phyloP scores from a whole-genome alignment of 2,329 filamentous ascomycete species.

The Claviceps arundinis region DNA sequence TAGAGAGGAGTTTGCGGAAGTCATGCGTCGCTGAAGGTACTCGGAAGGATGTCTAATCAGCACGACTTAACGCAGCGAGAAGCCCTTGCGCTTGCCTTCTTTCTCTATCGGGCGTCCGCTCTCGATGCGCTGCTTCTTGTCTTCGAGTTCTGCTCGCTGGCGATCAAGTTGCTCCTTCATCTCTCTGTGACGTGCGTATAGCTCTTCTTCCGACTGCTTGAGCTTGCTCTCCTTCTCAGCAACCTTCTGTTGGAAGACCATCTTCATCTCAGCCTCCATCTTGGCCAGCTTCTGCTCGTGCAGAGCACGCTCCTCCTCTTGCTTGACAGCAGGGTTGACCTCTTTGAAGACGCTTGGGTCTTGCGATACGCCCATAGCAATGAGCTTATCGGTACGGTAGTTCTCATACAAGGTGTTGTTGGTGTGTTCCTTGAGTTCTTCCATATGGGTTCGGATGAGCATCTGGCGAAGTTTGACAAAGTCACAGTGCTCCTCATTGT shows the following conservation, averaged over 20 bases:
- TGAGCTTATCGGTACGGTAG: constrained; percentile 99
- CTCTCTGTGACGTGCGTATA: constrained; percentile 94
- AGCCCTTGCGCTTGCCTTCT: constrained; percentile 97
- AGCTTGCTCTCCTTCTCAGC: constrained; percentile 99
- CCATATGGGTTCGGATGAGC: constrained; percentile 99
- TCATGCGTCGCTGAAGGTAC: constrained; percentile 2
- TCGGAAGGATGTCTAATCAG: constrained; percentile 1
- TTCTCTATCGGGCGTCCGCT: constrained; percentile 92
- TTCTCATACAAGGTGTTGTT: constrained; percentile 99
- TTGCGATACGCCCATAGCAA: constrained; percentile 94
- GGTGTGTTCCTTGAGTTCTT: constrained; percentile 99
- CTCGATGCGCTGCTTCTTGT: constrained; percentile 95
- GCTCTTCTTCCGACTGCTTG: constrained; percentile 97
- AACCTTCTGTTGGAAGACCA: constrained; percentile 99
- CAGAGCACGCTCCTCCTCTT: constrained; percentile 93
- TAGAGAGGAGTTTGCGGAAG: constrained; percentile 17
- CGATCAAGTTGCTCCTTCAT: constrained; percentile 99
- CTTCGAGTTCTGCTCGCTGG: constrained; percentile 87
- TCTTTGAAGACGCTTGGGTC: constrained; percentile 99
- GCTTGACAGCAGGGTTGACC: constrained; percentile 99
- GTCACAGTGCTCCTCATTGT: constrained; percentile 99
- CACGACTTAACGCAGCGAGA: constrained; percentile 82
- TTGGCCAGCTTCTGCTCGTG: constrained; percentile 99
- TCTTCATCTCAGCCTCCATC: constrained; percentile 99
- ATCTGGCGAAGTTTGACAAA: constrained; percentile 99